Evolutionary conservation across 495 filamentous ascomycete species (phyloP).

Genomic region (Xylaria nigripes): DNA sequence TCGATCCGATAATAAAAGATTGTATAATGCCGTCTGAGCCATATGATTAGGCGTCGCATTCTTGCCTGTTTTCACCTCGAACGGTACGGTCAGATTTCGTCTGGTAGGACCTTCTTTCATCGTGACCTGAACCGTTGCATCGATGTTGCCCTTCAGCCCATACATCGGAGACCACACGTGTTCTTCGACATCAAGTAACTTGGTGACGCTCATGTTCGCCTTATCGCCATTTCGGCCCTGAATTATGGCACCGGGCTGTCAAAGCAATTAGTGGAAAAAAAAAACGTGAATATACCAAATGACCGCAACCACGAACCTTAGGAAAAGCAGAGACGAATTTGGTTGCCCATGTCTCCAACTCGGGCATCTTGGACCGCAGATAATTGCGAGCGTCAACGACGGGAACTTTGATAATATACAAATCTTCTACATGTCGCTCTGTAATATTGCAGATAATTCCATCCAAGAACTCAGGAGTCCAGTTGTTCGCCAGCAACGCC

Average conservation of each 20-base stretch:
- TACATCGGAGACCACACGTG: constrained; percentile 97
- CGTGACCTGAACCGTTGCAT: constrained; percentile 91
- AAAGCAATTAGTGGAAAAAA: constrained; percentile 13
- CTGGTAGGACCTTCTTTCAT: constrained; percentile 55
- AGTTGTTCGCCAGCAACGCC: constrained; percentile 73
- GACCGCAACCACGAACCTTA: constrained; percentile 40
- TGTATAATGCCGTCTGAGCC: constrained; percentile 92
- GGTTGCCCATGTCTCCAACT: constrained; percentile 73
- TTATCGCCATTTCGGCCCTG: constrained; percentile 65
- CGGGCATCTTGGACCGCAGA: constrained; percentile 67
- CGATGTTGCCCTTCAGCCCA: constrained; percentile 93
- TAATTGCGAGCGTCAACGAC: constrained; percentile 63
- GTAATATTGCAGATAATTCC: constrained; percentile 56
- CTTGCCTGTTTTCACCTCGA: constrained; percentile 91
- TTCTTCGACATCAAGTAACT: constrained; percentile 92
- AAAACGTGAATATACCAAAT: background rate
- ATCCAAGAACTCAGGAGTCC: constrained; percentile 60
- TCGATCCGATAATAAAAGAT: constrained; percentile 82
- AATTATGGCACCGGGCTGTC: constrained; percentile 60
- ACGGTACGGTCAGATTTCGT: constrained; percentile 73
- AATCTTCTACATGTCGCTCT: constrained; percentile 66
- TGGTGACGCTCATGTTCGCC: constrained; percentile 76
- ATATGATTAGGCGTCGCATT: constrained; percentile 69
- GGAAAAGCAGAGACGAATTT: constrained; percentile 67
- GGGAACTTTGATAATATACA: constrained; percentile 75